Evolutionary conservation across 495 filamentous ascomycete species (phyloP), one percentile per base, ranked within the genome.

Genomic region (Bathelium albidoporum): DNA sequence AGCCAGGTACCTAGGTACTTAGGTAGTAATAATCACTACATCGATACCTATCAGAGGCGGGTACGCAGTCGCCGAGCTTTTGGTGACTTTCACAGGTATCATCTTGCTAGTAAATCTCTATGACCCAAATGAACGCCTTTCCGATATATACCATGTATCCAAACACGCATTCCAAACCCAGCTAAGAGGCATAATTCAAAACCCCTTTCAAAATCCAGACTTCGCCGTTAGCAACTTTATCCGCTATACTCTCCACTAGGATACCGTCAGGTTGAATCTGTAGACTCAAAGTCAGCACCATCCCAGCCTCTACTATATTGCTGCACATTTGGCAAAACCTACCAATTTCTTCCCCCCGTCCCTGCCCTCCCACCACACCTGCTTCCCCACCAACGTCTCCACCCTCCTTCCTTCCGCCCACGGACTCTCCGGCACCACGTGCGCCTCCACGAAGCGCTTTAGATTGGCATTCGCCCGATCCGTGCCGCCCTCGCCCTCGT

Each of bases 361-460:
- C 66, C 84, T 88, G 60, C 77, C 84, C 66, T 87, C 86, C 88
- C 89, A 97, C 84, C 86, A 95, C 32, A 97, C 70, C 66, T 86
- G 85, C 62, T 81, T 82, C 2, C 90, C 91, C 3, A 82, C 78
- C 61, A 94, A 49, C 0, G 89, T 87, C 74, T 84, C 81, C 0
- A 82, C 80, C 73, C 89, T 92, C 72, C 88, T 80, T 0, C 83
- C 84, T 70, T 89, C 86, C 61, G 76, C 76, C 94, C 95, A 97
- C 1, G 93, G 93, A 67, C 82, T 89, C 16, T 75, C 76, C 16
- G 84, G 82, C 0, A 97, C 77, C 41, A 96, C 79, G 75, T 98
- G 94, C 14, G 88, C 87, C 77, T 96, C 88, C 0, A 95, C 90
- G 73, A 97, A 97, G 39, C 83, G 77, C 71, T 84, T 81, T 70